These are phyloP conservation scores for Aspergillus bombycis DNA, from an alignment of 2,329 filamentous ascomycete genomes.

Conservation along the genomic window DNA sequence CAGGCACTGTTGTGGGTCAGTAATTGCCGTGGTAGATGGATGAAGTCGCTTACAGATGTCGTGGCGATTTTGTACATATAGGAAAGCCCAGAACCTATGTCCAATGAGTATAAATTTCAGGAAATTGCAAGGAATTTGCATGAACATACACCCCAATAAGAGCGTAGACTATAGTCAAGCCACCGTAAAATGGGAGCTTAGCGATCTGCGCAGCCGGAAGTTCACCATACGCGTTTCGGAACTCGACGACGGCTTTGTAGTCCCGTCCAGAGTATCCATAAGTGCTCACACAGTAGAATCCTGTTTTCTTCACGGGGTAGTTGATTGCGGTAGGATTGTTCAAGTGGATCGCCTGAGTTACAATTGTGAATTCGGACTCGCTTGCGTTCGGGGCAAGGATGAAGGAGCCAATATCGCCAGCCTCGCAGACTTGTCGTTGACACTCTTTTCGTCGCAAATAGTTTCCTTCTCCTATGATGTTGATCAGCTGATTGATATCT, in stretches of 20 bases:
- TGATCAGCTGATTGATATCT: constrained; percentile 33
- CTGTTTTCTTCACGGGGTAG: constrained; percentile 85
- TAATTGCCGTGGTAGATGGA: not conserved
- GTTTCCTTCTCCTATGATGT: constrained; percentile 57
- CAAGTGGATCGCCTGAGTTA: constrained; percentile 80
- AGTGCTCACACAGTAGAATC: constrained; percentile 93
- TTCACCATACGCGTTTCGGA: constrained; percentile 95
- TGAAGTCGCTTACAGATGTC: constrained; percentile 70
- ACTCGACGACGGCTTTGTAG: constrained; percentile 83
- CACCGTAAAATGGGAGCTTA: constrained; percentile 96
- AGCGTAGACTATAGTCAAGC: constrained; percentile 89
- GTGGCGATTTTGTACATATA: constrained; percentile 90
- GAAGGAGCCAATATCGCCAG: constrained; percentile 80
- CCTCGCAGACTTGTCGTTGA: constrained; percentile 72
- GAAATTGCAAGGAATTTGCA: not conserved
- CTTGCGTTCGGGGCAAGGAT: constrained; percentile 78
- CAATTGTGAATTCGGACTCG: constrained; percentile 71
- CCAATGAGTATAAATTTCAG: constrained; percentile 23
- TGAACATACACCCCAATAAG: constrained; percentile 69
- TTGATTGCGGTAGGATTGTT: constrained; percentile 72
- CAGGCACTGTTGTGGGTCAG: constrained; percentile 67
- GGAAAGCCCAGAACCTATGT: constrained; percentile 82
- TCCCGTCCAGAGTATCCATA: constrained; percentile 67
- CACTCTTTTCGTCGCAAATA: constrained; percentile 75
- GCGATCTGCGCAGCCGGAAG: constrained; percentile 93